phyloP scores from a whole-genome alignment of 2,329 filamentous ascomycete species.

The Calonectria ilicicola region DNA sequence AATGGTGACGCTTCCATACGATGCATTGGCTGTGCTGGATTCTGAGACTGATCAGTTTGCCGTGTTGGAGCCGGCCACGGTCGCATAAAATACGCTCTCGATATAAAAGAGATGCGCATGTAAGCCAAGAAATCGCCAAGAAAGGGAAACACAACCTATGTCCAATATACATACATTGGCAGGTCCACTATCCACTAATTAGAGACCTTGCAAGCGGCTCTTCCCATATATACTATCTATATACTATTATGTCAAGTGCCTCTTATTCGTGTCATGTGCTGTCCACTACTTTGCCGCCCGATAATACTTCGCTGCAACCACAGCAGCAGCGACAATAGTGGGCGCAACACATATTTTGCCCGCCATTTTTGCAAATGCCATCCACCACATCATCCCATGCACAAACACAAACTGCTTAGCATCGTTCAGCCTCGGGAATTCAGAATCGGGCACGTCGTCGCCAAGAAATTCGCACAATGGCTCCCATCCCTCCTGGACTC shows the following conservation, averaged over 20 bases:
- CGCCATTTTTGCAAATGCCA: constrained; percentile 31
- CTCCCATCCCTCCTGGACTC: constrained; percentile 25
- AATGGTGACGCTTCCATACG: constrained; percentile 55
- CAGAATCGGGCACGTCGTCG: neutral
- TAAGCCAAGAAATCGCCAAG: too few relatives aligned
- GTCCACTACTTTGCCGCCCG: neutral
- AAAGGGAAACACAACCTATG: too few relatives aligned
- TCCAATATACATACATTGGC: too few relatives aligned
- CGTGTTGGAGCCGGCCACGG: constrained; percentile 39
- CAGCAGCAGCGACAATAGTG: constrained; percentile 19
- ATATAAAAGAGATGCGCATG: neutral
- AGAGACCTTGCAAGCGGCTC: too few relatives aligned
- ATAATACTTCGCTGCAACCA: constrained; percentile 19
- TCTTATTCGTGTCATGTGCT: too few relatives aligned
- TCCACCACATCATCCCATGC: constrained; percentile 34
- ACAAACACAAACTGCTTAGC: constrained; percentile 28
- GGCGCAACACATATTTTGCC: constrained; percentile 17
- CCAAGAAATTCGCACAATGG: constrained; percentile 30
- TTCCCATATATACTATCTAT: neutral
- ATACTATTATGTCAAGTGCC: neutral
- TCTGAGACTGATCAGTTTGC: constrained; percentile 51
- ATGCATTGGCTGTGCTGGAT: constrained; percentile 52
- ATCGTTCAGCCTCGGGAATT: constrained; percentile 27
- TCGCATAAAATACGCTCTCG: neutral
- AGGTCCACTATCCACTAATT: too few relatives aligned